phyloP scores from a whole-genome alignment of 129 eudicot species.

The Mikania micrantha region DNA sequence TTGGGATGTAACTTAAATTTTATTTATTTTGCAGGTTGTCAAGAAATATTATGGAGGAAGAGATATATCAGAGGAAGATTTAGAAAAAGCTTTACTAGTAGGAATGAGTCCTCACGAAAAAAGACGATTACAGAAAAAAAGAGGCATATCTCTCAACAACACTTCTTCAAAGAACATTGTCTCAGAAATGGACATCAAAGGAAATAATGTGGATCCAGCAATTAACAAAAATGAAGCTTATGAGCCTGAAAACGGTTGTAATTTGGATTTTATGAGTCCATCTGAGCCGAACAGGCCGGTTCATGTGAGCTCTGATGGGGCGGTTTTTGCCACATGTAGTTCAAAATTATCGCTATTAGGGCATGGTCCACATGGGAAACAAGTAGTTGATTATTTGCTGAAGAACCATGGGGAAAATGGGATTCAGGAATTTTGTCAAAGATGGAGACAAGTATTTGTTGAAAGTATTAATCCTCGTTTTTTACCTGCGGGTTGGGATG shows the following conservation, averaged over 20 bases:
- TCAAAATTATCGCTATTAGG: slow-evolving; percentile 74
- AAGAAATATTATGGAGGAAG: slow-evolving; percentile 87
- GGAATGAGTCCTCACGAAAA: slow-evolving; percentile 95
- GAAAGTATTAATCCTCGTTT: slow-evolving; percentile 78
- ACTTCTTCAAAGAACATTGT: slow-evolving; percentile 8
- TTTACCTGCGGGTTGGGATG: slow-evolving; percentile 97
- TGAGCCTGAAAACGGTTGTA: slow-evolving; percentile 12
- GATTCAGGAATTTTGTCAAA: slow-evolving; percentile 80
- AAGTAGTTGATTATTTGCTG: slow-evolving; percentile 66
- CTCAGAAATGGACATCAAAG: slow-evolving; percentile 9
- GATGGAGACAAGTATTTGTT: slow-evolving; percentile 93
- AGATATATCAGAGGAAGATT: slow-evolving; percentile 62
- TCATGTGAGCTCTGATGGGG: slow-evolving; percentile 1
- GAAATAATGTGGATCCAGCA: slow-evolving; percentile 15
- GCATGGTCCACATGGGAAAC: slow-evolving; percentile 97
- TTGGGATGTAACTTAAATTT: background rate
- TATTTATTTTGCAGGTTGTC: slow-evolving; percentile 44
- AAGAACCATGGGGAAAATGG: slow-evolving; percentile 84
- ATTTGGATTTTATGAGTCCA: slow-evolving; percentile 15
- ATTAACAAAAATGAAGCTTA: slow-evolving; percentile 1
- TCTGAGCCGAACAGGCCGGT: slow-evolving; percentile 18
- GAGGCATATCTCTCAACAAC: slow-evolving; percentile 28
- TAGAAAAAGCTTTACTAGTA: slow-evolving; percentile 73
- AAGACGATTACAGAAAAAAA: slow-evolving; percentile 63
- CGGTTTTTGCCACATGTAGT: slow-evolving; percentile 30